Base-by-base conservation (phyloP, 1,284 basidiomycete species). In the Moesziomyces aphidis region DNA sequence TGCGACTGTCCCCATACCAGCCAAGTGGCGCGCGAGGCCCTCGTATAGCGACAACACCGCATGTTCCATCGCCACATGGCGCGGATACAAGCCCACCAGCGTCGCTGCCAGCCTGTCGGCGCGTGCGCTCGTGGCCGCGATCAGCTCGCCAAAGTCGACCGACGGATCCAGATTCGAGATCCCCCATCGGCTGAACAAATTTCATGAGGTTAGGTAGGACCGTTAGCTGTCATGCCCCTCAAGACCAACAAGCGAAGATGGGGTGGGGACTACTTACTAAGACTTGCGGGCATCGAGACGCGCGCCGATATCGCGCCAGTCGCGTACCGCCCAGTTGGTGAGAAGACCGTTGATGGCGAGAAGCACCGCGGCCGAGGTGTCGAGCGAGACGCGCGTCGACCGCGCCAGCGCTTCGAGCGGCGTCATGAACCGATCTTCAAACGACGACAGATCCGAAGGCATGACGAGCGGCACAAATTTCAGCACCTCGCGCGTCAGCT, bases 11-110 rank as follows among this genome's bases (percentile, higher is more conserved):
- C 65, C 61, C 58, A 66, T 51, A 22, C 72, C 70, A 19, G 50
- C 55, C 19, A 75, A 56, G 9, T 55, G 23, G 15, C 56, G 47
- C 6, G 58, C 61, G 5, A 76, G 53, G 22, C 49, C 50, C 26
- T 76, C 74, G 70, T 69, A 70, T 11, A 69, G 43, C 23, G 50
- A 56, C 15, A 76, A 56, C 8, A 48, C 51, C 5, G 70, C 54
- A 19, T 76, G 70, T 49, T 76, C 70, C 54, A 73, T 52, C 17
- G 46, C 28, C 7, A 76, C 60, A 19, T 61, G 57, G 23, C 67
- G 59, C 0, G 73, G 73, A 26, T 62, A 50, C 8, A 64, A 39
- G 5, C 60, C 66, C 6, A 62, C 23, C 26, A 70, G 53, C 34
- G 46, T 50, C 0, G 64, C n/a, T n/a, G 71, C 65, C 13, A 70